Evolutionary conservation across 78 protist genomes (phyloP), one percentile per base, ranked within the genome.

Genomic region (Reticulomyxa filosa): DNA sequence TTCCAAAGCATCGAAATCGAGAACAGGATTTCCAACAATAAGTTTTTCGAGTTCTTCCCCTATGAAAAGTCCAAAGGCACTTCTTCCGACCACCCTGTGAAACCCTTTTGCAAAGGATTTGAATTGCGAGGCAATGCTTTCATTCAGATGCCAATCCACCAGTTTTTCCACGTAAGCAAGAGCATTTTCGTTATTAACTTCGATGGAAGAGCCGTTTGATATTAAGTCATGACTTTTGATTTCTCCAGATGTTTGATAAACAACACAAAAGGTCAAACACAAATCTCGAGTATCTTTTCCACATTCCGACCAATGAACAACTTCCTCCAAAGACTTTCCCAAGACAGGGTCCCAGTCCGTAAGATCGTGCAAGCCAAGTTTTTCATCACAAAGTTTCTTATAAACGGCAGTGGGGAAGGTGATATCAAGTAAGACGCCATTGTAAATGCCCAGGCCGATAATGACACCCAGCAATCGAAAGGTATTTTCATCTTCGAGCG

Each of bases 361-460:
- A 17, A 72, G 55, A 25, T 65, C 69, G 61, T 52, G 29, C 64
- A 65, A 34, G 20, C 38, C 13, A 25, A 36, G 46, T 20, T 39
- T 20, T 26, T 23, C 2, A 25, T 72, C 73, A 27, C 83, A 35
- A 22, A 93, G 76, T 52, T 83, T 84, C 46, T 74, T 78, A 70
- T 80, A 90, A 4, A 90, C 66, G 27, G 70, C 86, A 6, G 46
- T 4, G 5, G 98, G 98, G 11, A 95, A 86, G 46, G 76, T 79
- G 20, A 86, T 72, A 73, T 95, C 93, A 30, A 90, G 67, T 46
- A 89, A 85, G 46, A 88, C 83, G 7, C 70, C 68, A 77, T 95
- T 95, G 83, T 93, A 92, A 27, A 95, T 70, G 8, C 98, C 98
- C 26, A 92, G n/a, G n/a, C n/a, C n/a, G n/a, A n/a, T 2, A 8